Evolutionary conservation across 23 red algal species (phyloP), one percentile per base, ranked within the genome.

Genomic region (Gracilaria gracilis): DNA sequence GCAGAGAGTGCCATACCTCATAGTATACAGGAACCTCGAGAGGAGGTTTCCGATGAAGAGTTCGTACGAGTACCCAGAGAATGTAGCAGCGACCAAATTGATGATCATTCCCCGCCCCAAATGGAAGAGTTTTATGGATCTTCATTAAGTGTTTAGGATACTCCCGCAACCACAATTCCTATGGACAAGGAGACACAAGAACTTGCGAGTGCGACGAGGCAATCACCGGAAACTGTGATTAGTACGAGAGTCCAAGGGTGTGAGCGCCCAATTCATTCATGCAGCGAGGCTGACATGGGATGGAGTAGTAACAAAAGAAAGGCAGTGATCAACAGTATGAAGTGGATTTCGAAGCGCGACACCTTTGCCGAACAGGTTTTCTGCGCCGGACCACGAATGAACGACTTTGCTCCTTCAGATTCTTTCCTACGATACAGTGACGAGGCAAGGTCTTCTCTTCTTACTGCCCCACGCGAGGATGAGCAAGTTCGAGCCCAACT

Each of bases 391-490:
- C 72, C 72, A 37, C 40, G 42, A 50, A 77, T 77, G 72, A 77
- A 77, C 46, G 72, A 77, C 72, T 77, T 77, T 31, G 38, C 72
- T 46, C 72, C 72, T 32, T 77, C 72, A 14, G 72, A 77, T 27
- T 40, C 72, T 25, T 77, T 77, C 72, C 20, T 77, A 35, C 20
- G 46, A 77, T 77, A 49, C 72, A 77, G 72, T 31, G 72, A 49
- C 50, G 72, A 77, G 21, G 46, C 72, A 6, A 51, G 50, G 27
- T 27, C 72, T 32, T 77, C 72, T 31, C 21, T 50, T 19, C 42
- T 77, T 0, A 49, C 72, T 51, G 39, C 72, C 4, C 25, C 39
- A 25, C 23, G 72, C 19, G 42, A 0, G 29, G 46, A 46, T 32
- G 72, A 28, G 24, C 40, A 50, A 12, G 34, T 77, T 49, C 31